Evolutionary conservation across 2,329 filamentous ascomycete genomes (phyloP).

Genomic region (Colletotrichum liaoningense): DNA sequence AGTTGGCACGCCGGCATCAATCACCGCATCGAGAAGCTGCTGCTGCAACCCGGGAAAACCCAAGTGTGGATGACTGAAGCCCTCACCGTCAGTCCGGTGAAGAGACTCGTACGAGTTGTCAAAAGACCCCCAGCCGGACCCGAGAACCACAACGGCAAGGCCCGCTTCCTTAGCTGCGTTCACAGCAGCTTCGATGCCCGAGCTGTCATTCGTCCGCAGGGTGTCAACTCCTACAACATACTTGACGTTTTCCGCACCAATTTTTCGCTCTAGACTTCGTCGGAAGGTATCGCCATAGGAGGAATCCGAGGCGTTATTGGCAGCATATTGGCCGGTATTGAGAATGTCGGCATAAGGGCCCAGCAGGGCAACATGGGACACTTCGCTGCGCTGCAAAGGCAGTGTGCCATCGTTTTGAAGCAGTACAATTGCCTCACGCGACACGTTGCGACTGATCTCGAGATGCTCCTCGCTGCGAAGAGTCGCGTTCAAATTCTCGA

Average conservation of each 20-base stretch:
- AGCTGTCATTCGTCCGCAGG: conserved; percentile 35
- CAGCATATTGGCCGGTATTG: conserved; percentile 39
- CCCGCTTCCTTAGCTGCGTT: conserved; percentile 42
- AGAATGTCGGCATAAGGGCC: conserved; percentile 39
- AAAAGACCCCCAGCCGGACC: conserved; percentile 42
- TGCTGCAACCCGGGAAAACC: conserved; percentile 47
- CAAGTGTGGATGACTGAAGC: conserved; percentile 45
- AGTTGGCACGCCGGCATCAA: conserved; percentile 45
- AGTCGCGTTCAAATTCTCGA: conserved; percentile 32
- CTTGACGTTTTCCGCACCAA: conserved; percentile 39
- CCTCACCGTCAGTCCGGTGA: conserved; percentile 49
- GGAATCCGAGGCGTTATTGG: conserved; percentile 38
- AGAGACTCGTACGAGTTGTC: conserved; percentile 34
- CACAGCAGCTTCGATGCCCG: conserved; percentile 39
- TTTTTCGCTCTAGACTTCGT: conserved; percentile 34
- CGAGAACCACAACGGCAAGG: conserved; percentile 45
- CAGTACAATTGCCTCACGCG: conserved; percentile 39
- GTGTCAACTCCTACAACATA: conserved; percentile 36
- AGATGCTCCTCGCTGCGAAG: conserved; percentile 35
- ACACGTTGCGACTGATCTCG: conserved; percentile 37
- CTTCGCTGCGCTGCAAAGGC: conserved; percentile 18
- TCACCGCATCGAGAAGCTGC: conserved; percentile 46
- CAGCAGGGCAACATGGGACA: conserved; percentile 35
- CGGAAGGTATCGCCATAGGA: conserved; percentile 39
- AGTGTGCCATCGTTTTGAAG: conserved; percentile 38